phyloP scores from a whole-genome alignment of 2,329 filamentous ascomycete species.

The Hysterium pulicare region DNA sequence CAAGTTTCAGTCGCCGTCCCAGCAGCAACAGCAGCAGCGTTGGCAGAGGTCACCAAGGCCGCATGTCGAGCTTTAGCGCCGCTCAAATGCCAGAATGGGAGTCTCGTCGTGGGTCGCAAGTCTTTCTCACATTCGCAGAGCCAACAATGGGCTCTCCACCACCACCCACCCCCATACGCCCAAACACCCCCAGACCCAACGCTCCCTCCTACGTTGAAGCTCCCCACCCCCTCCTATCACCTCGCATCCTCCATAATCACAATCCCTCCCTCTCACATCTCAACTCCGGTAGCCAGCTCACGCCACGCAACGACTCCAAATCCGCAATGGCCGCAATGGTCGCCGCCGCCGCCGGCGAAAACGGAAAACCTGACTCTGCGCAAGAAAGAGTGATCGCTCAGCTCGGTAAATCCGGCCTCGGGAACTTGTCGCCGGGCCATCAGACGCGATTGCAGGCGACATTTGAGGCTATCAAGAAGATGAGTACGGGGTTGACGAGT shows the following conservation, averaged over 20 bases:
- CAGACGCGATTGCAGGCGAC: conserved; percentile 24
- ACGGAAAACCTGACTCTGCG: neutral
- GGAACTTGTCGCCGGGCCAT: too few relatives aligned
- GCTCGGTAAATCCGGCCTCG: neutral
- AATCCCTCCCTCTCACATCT: too few relatives aligned
- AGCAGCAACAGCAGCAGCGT: conserved; percentile 10
- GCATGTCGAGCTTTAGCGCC: too few relatives aligned
- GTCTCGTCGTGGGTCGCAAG: conserved; percentile 12
- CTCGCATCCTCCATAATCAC: too few relatives aligned
- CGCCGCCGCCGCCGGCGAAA: neutral
- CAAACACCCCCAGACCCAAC: conserved; percentile 2
- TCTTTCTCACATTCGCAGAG: conserved; percentile 23
- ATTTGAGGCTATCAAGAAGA: conserved; percentile 26
- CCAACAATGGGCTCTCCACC: conserved; percentile 2
- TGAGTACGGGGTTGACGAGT: conserved; percentile 19
- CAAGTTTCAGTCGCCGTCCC: conserved; percentile 1
- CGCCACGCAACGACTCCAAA: too few relatives aligned
- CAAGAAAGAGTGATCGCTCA: neutral
- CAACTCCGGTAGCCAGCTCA: too few relatives aligned
- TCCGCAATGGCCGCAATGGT: too few relatives aligned
- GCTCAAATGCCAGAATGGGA: too few relatives aligned
- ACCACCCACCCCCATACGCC: conserved; percentile 8
- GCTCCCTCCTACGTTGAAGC: neutral
- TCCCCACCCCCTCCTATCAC: neutral
- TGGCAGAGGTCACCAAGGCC: too few relatives aligned